phyloP scores from a whole-genome alignment of 2,329 filamentous ascomycete species.

The Ophiocordyceps unilateralis region DNA sequence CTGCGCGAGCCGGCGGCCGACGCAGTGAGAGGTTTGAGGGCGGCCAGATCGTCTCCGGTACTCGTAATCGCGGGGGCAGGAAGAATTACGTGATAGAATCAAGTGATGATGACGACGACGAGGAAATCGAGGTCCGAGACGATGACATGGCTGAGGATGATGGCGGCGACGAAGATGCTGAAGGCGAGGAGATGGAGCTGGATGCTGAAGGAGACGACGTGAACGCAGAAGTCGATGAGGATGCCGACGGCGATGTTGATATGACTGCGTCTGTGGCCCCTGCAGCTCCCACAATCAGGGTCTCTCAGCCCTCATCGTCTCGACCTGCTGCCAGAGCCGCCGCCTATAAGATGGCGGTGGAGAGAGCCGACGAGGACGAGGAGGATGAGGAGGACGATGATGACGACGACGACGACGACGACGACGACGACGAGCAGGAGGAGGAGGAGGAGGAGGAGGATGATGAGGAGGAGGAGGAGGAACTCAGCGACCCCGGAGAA shows the following conservation, averaged over 20 bases:
- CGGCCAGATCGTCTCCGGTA: conserved; percentile 30
- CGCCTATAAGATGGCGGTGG: conserved; percentile 16
- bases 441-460: conserved; percentile 29
- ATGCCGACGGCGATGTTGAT: conserved; percentile 28
- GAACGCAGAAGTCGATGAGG: conserved; percentile 21
- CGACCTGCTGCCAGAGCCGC: conserved; percentile 17
- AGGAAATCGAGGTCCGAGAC: conserved; percentile 18
- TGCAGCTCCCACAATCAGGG: conserved; percentile 24
- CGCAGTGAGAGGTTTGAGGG: conserved; percentile 22
- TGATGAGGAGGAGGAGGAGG: conserved; percentile 35
- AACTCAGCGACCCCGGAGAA: conserved; percentile 35
- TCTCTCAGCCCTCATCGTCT: conserved; percentile 22
- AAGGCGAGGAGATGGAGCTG: conserved; percentile 24
- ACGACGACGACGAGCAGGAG: conserved; percentile 23
- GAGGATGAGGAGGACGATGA: background rate
- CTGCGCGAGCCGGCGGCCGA: conserved; percentile 22
- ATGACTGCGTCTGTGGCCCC: conserved; percentile 20
- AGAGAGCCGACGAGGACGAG: conserved; percentile 15
- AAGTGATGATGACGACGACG: conserved; percentile 28
- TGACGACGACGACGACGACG: no score
- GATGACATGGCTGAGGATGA: conserved; percentile 18
- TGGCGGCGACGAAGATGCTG: conserved; percentile 23
- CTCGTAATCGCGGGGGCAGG: conserved; percentile 35
- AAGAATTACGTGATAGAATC: conserved; percentile 45
- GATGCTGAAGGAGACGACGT: conserved; percentile 26